Evolutionary conservation across 345 rosid genomes (phyloP).

Genomic region (Clarkia xantiana): DNA sequence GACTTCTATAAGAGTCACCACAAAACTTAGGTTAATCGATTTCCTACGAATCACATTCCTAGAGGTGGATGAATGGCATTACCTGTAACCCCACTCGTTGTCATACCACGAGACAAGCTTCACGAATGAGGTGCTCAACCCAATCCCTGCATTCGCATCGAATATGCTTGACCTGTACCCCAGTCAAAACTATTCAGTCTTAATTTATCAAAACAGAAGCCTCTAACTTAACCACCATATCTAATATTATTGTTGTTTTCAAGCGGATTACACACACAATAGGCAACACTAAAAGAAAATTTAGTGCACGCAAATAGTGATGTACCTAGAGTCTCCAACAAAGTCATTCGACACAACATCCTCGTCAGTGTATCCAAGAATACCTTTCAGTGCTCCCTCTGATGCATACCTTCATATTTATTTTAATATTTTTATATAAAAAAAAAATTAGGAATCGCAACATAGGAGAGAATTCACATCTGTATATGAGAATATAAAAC

Average conservation of each 20-base stretch:
- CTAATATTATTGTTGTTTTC: no score
- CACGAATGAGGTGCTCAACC: slow-evolving; percentile 63
- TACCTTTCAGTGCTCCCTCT: slow-evolving; percentile 76
- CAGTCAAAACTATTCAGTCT: not conserved
- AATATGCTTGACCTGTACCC: slow-evolving; percentile 84
- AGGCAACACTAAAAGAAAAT: not conserved
- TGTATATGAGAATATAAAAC: not conserved
- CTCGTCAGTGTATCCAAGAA: slow-evolving; percentile 94
- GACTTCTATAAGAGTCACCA: no score
- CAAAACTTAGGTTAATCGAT: no score
- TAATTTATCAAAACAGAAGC: not conserved
- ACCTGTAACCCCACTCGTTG: slow-evolving; percentile 99
- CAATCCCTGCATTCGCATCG: slow-evolving; percentile 97
- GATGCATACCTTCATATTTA: slow-evolving; percentile 58
- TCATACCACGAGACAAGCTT: slow-evolving; percentile 95
- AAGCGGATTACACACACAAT: no score
- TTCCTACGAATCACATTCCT: not conserved
- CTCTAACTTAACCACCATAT: not conserved
- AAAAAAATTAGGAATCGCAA: no score
- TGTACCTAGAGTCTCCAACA: slow-evolving; percentile 77
- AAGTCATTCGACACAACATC: slow-evolving; percentile 96
- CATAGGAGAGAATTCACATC: no score
- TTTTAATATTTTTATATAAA: no score
- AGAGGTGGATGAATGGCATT: slow-evolving; percentile 5
- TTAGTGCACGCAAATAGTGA: slow-evolving; percentile 5